A percentile compares a stretch with the other conserved stretches of the same genome.
Conservation (phyloP, 495 filamentous ascomycete species). For the Daldinia grandis region DNA sequence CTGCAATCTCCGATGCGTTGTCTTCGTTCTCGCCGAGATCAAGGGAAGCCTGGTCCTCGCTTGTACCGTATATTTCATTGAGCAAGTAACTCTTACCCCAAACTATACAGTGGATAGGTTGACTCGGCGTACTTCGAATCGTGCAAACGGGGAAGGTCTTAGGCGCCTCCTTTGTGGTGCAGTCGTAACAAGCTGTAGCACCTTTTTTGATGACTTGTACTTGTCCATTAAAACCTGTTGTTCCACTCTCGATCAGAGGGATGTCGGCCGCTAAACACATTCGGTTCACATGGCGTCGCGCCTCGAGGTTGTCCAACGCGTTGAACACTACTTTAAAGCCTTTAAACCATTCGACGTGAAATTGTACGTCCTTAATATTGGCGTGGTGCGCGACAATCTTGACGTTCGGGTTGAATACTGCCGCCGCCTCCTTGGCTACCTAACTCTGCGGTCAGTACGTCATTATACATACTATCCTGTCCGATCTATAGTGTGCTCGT, state of each 20-base stretch:
- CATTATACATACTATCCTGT: slow-evolving; percentile 12
- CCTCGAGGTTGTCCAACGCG: slow-evolving; percentile 95
- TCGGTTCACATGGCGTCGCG: slow-evolving; percentile 92
- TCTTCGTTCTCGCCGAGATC: slow-evolving; percentile 81
- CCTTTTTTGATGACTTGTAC: slow-evolving; percentile 96
- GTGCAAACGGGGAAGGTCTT: slow-evolving; percentile 96
- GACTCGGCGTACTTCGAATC: slow-evolving; percentile 91
- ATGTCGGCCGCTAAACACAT: slow-evolving; percentile 96
- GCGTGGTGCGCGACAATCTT: slow-evolving; percentile 91
- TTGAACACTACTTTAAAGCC: slow-evolving; percentile 91
- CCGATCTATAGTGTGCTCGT: slow-evolving; percentile 46
- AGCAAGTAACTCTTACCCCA: slow-evolving; percentile 98
- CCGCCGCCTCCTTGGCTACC: slow-evolving; percentile 94
- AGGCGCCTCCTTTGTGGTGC: slow-evolving; percentile 83
- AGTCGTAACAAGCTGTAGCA: slow-evolving; percentile 97
- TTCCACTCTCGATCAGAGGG: slow-evolving; percentile 94
- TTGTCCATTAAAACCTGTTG: slow-evolving; percentile 97
- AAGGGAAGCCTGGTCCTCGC: slow-evolving; percentile 82
- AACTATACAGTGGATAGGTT: slow-evolving; percentile 99
- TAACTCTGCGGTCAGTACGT: slow-evolving; percentile 52
- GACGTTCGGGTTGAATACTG: slow-evolving; percentile 87
- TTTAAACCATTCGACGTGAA: slow-evolving; percentile 90
- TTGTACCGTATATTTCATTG: slow-evolving; percentile 90
- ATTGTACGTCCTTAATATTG: slow-evolving; percentile 93
- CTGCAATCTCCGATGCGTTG: slow-evolving; percentile 88